These are phyloP conservation scores for Leishmania arabica DNA, from an alignment of 208 protist species.

Conservation along the genomic window DNA sequence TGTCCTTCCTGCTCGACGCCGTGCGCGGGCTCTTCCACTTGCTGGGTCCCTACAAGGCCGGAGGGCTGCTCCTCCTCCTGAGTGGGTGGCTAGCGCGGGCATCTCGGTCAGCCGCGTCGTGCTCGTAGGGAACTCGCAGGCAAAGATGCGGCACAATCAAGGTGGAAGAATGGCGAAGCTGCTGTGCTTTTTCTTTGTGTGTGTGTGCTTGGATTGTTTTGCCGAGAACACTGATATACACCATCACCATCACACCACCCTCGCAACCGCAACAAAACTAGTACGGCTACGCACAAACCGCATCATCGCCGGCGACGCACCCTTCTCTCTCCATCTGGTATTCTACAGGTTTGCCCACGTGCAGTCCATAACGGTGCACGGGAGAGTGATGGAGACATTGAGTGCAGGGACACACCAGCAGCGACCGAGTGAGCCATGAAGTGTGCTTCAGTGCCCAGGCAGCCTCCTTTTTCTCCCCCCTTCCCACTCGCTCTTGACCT, in stretches of 20 bases:
- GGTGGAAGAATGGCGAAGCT: background rate
- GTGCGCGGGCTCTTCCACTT: slow-evolving; percentile 55
- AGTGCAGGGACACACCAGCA: background rate
- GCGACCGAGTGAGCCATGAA: background rate
- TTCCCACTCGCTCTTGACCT: background rate
- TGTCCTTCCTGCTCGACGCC: slow-evolving; percentile 51
- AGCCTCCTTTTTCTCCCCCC: background rate
- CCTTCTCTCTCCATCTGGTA: background rate
- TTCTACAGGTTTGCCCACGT: background rate
- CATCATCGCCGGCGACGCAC: background rate
- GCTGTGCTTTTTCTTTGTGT: background rate
- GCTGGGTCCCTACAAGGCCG: slow-evolving; percentile 53
- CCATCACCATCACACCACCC: background rate
- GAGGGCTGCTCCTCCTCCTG: slow-evolving; percentile 35
- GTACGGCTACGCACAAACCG: background rate
- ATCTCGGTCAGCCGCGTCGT: slow-evolving; percentile 20
- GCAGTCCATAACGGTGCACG: background rate
- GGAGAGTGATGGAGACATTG: background rate
- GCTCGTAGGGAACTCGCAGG: slow-evolving; percentile 10
- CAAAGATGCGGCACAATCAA: background rate
- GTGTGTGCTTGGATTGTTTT: background rate
- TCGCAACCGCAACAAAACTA: background rate
- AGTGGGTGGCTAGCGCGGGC: slow-evolving; percentile 36
- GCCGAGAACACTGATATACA: background rate
- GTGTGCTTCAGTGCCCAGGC: background rate